phyloP scores from a whole-genome alignment of 768 basidiomycete species.

The Boletus patriciae region DNA sequence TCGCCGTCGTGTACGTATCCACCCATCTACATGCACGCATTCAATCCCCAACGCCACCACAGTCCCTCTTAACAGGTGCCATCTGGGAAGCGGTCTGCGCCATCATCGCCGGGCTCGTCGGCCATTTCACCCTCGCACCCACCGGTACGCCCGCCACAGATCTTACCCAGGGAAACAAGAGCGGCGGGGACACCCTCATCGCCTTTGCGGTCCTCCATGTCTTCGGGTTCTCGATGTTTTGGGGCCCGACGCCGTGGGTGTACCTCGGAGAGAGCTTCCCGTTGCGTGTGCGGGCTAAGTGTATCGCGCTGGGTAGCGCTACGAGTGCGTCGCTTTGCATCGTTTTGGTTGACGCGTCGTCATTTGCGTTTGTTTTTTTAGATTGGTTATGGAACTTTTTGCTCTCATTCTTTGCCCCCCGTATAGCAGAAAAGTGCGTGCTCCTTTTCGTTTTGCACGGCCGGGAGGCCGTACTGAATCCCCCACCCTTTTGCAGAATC shows the following conservation, averaged over 20 bases:
- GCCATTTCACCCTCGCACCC: slow-evolving; percentile 65
- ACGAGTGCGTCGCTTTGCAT: slow-evolving; percentile 35
- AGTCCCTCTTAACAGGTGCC: slow-evolving; percentile 41
- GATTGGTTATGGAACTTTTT: slow-evolving; percentile 77
- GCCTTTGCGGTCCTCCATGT: slow-evolving; percentile 77
- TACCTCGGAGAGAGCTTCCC: slow-evolving; percentile 83
- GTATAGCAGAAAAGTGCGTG: slow-evolving; percentile 54
- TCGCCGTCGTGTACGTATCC: slow-evolving; percentile 52
- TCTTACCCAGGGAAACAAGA: slow-evolving; percentile 53
- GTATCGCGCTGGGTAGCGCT: slow-evolving; percentile 69
- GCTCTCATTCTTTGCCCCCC: slow-evolving; percentile 68
- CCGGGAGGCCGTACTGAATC: neutral
- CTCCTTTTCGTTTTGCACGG: neutral
- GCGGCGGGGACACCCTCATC: slow-evolving; percentile 55
- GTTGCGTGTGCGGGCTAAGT: slow-evolving; percentile 70
- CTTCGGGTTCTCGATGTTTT: slow-evolving; percentile 68
- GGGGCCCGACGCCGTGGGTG: slow-evolving; percentile 76
- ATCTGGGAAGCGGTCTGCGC: slow-evolving; percentile 58
- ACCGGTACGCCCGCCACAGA: slow-evolving; percentile 42
- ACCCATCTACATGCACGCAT: slow-evolving; percentile 22
- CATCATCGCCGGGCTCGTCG: slow-evolving; percentile 67
- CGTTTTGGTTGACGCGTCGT: neutral
- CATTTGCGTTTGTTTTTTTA: slow-evolving; percentile 3
- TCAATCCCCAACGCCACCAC: neutral
- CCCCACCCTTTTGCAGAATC: slow-evolving; percentile 40